Percentiles rank a stretch among this genome's conserved stretches.
phyloP scores from a whole-genome alignment of 257 asterid genomes.

The Verbena officinalis region DNA sequence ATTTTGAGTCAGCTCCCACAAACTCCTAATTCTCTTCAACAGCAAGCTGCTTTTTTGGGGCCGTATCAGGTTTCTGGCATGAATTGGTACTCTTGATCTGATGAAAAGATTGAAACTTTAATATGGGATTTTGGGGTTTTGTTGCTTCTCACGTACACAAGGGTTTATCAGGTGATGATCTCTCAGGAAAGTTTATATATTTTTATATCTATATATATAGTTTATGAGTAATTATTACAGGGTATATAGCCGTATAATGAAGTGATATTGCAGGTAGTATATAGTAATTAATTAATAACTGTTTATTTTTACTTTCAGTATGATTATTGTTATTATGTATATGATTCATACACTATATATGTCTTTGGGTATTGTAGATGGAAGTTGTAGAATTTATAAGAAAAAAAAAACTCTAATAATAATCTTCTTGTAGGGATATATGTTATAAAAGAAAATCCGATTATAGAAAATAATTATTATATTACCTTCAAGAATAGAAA shows the following conservation, averaged over 20 bases:
- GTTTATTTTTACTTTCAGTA: constrained; percentile 24
- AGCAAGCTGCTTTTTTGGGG: constrained; percentile 49
- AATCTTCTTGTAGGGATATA: constrained; percentile 3
- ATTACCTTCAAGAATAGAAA: background rate
- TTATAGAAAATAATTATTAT: background rate
- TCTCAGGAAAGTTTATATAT: constrained; percentile 1
- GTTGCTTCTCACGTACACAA: background rate
- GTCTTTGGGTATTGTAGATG: constrained; percentile 21
- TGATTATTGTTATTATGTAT: background rate
- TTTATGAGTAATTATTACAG: too few relatives aligned
- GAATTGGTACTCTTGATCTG: constrained; percentile 61
- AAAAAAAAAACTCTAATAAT: constrained; percentile 8
- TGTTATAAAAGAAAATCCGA: background rate
- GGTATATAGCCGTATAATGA: constrained; percentile 18
- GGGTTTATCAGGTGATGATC: constrained; percentile 6
- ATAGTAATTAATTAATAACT: constrained; percentile 28
- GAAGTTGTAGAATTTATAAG: constrained; percentile 21
- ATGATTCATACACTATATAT: constrained; percentile 20
- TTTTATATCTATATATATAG: too few relatives aligned
- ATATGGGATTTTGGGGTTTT: constrained; percentile 27
- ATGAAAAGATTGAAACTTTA: constrained; percentile 14
- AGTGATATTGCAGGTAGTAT: constrained; percentile 41
- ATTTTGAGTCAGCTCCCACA: constrained; percentile 67
- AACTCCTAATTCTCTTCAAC: constrained; percentile 40
- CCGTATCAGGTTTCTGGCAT: constrained; percentile 37